Percentiles rank a stretch among this genome's conserved stretches.
These are phyloP conservation scores for Alternaria alternata DNA, from an alignment of 2,329 filamentous ascomycete species.

Conservation along the genomic window DNA sequence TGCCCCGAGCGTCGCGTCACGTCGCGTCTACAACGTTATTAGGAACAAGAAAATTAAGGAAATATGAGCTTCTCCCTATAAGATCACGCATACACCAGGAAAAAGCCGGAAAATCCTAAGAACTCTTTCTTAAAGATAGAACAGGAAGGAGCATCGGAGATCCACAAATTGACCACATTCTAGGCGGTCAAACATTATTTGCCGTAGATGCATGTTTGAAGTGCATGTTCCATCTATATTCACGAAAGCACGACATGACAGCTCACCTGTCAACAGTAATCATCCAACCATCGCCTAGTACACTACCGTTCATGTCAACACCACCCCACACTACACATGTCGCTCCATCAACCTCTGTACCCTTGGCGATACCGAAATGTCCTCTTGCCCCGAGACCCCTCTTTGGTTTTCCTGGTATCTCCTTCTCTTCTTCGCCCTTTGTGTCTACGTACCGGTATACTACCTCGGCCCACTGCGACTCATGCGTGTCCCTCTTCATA, in stretches of 20 bases:
- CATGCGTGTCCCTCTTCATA: slow-evolving; percentile 57
- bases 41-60: neutral
- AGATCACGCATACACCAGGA: too few species aligned
- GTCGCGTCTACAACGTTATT: neutral
- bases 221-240: neutral
- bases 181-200: neutral
- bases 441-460: slow-evolving; percentile 57
- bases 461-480: slow-evolving; percentile 61
- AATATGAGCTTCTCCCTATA: neutral
- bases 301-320: slow-evolving; percentile 52
- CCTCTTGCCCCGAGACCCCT: slow-evolving; percentile 53
- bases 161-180: slow-evolving; percentile 1
- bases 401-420: slow-evolving; percentile 48
- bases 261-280: slow-evolving; percentile 50
- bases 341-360: slow-evolving; percentile 57
- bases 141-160: neutral
- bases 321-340: slow-evolving; percentile 65
- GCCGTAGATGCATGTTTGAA: neutral
- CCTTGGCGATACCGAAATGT: slow-evolving; percentile 50
- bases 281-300: slow-evolving; percentile 54
- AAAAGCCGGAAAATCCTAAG: too few species aligned
- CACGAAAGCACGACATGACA: neutral
- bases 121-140: neutral
- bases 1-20: neutral
- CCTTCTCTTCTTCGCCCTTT: slow-evolving; percentile 54